These are phyloP conservation scores for Diphasiastrum complanatum DNA, from an alignment of 83 land plant species.

Conservation along the genomic window DNA sequence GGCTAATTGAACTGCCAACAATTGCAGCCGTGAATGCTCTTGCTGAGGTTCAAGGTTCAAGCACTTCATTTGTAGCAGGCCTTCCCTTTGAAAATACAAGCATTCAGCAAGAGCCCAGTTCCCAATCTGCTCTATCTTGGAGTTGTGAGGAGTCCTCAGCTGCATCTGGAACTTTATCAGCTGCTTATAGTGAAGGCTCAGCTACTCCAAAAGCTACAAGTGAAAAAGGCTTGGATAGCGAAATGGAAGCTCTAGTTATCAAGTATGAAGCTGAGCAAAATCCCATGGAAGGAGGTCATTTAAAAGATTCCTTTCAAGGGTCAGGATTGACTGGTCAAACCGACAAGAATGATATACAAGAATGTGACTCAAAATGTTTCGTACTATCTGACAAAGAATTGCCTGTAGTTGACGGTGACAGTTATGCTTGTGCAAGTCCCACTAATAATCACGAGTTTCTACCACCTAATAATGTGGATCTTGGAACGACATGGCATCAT, in stretches of 20 bases:
- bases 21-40: too few species aligned
- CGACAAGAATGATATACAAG: background rate
- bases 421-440: slow-evolving; percentile 1
- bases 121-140: slow-evolving; percentile 26
- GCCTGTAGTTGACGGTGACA: background rate
- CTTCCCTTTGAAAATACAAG: slow-evolving; percentile 1
- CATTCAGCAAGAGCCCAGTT: slow-evolving; percentile 16
- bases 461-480: background rate
- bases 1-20: too few species aligned
- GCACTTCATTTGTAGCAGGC: slow-evolving; percentile 3
- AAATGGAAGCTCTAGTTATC: slow-evolving; percentile 38
- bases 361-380: too few species aligned
- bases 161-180: slow-evolving; percentile 28
- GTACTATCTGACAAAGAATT: too few species aligned
- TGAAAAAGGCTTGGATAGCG: slow-evolving; percentile 44
- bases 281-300: background rate
- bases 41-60: too few species aligned
- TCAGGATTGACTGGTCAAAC: background rate
- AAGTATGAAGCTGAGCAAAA: slow-evolving; percentile 8
- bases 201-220: slow-evolving; percentile 40
- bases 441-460: background rate
- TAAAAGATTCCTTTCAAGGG: background rate
- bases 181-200: slow-evolving; percentile 3
- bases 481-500: slow-evolving; percentile 35
- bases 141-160: slow-evolving; percentile 31